A percentile compares a stretch with the other conserved stretches of the same genome.
Evolutionary conservation across 345 rosid genomes (phyloP).

Genomic region (Lumnitzera littorea): DNA sequence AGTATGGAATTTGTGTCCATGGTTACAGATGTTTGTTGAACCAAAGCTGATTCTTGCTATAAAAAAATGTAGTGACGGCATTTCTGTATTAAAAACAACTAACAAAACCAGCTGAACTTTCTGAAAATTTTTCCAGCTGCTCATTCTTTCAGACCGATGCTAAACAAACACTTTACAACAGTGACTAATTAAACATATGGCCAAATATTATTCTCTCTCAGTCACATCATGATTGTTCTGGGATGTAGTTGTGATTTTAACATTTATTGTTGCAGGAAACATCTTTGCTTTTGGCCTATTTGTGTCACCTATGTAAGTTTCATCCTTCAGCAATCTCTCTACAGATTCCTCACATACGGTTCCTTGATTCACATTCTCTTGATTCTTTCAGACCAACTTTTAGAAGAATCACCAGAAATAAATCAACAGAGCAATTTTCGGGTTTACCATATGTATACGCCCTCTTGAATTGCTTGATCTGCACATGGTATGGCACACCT

Average conservation of each 20-base stretch:
- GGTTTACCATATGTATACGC: constrained; percentile 83
- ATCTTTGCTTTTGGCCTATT: constrained; percentile 77
- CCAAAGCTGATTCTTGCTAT: too few species aligned
- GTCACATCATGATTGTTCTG: neutral
- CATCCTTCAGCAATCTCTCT: neutral
- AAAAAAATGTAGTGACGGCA: too few species aligned
- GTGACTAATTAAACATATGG: too few species aligned
- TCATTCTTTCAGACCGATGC: too few species aligned
- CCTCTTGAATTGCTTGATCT: constrained; percentile 76
- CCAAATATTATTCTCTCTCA: too few species aligned
- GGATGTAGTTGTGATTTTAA: neutral
- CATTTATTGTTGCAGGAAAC: constrained; percentile 50
- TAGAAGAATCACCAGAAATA: constrained; percentile 74
- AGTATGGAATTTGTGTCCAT: too few species aligned
- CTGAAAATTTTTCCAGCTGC: too few species aligned
- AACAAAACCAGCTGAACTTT: too few species aligned
- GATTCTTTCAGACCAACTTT: constrained; percentile 61
- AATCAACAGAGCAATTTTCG: constrained; percentile 69
- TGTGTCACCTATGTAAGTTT: constrained; percentile 71
- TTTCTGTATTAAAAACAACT: too few species aligned
- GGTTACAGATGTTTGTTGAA: too few species aligned
- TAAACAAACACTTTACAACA: too few species aligned
- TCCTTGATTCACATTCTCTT: constrained; percentile 5
- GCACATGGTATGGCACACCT: constrained; percentile 80
- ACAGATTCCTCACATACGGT: neutral